Percentiles rank a stretch among this genome's conserved stretches.
phyloP scores from a whole-genome alignment of 345 rosid genomes.

The Bruguiera parviflora region DNA sequence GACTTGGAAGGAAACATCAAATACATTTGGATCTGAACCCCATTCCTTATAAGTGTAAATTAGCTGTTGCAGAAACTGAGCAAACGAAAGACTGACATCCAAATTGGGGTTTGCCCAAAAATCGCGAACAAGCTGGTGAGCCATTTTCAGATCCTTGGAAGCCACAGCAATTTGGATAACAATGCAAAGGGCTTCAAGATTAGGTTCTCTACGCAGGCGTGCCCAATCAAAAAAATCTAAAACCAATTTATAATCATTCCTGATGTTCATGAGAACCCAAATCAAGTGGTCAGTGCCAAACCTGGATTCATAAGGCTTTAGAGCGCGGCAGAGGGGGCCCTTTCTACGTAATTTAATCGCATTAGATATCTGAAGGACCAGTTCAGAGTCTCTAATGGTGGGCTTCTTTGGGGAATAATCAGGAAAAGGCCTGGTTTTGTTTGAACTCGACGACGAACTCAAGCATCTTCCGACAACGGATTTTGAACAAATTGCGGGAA shows the following conservation, averaged over 20 bases:
- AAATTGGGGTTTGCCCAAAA: slow-evolving; percentile 61
- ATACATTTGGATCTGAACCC: slow-evolving; percentile 83
- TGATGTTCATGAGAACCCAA: slow-evolving; percentile 89
- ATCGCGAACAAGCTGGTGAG: slow-evolving; percentile 48
- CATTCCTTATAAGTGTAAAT: slow-evolving; percentile 85
- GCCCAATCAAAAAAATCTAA: slow-evolving; percentile 89
- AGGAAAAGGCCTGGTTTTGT: slow-evolving; percentile 69
- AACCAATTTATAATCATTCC: slow-evolving; percentile 59
- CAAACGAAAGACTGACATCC: slow-evolving; percentile 45
- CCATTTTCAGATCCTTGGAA: slow-evolving; percentile 55
- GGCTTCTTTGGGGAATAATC: slow-evolving; percentile 83
- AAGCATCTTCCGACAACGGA: slow-evolving; percentile 6
- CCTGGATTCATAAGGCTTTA: slow-evolving; percentile 69
- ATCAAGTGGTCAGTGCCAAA: slow-evolving; percentile 74
- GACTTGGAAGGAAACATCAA: slow-evolving; percentile 77
- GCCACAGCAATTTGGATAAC: slow-evolving; percentile 73
- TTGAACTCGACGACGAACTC: slow-evolving; percentile 26
- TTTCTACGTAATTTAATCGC: slow-evolving; percentile 57
- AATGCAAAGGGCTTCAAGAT: slow-evolving; percentile 72
- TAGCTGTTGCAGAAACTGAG: slow-evolving; percentile 51
- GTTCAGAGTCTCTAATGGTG: slow-evolving; percentile 63
- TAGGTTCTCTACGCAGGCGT: slow-evolving; percentile 55
- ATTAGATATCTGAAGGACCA: slow-evolving; percentile 64
- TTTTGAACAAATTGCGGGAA: slow-evolving; percentile 10
- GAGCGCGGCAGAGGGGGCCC: slow-evolving; percentile 55